Percentiles rank a stretch among this genome's conserved stretches.
phyloP scores from a whole-genome alignment of 2,329 filamentous ascomycete genomes.

The Penicillium psychrosexuale region DNA sequence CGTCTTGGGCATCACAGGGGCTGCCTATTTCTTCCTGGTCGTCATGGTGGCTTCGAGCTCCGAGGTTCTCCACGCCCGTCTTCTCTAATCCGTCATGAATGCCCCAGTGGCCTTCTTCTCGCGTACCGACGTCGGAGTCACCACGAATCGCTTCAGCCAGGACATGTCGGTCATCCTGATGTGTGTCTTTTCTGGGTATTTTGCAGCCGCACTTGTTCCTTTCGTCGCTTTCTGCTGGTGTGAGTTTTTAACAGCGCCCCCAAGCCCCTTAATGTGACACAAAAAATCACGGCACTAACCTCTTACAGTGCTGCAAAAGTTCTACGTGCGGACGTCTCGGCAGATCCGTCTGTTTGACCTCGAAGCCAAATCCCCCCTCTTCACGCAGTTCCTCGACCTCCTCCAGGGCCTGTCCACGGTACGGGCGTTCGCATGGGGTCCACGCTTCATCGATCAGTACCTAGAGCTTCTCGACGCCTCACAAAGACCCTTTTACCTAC shows the following conservation, averaged over 20 bases:
- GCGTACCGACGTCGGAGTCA: background rate
- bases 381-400: background rate
- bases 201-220: background rate
- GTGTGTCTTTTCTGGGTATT: background rate
- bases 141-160: background rate
- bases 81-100: background rate
- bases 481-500: background rate
- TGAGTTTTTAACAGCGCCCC: background rate
- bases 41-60: background rate
- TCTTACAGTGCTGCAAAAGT: background rate
- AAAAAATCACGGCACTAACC: background rate
- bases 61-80: background rate
- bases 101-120: background rate
- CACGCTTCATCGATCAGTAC: background rate
- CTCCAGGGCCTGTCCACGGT: background rate
- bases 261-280: background rate
- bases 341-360: background rate
- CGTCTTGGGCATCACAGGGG: background rate
- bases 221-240: background rate
- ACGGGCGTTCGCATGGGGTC: background rate
- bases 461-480: background rate
- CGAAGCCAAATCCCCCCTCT: background rate
- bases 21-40: background rate
- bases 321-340: background rate
- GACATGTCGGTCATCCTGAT: background rate